Evolutionary conservation across 2,329 filamentous ascomycete species (phyloP).

Genomic region (Furcasterigmium furcatum): DNA sequence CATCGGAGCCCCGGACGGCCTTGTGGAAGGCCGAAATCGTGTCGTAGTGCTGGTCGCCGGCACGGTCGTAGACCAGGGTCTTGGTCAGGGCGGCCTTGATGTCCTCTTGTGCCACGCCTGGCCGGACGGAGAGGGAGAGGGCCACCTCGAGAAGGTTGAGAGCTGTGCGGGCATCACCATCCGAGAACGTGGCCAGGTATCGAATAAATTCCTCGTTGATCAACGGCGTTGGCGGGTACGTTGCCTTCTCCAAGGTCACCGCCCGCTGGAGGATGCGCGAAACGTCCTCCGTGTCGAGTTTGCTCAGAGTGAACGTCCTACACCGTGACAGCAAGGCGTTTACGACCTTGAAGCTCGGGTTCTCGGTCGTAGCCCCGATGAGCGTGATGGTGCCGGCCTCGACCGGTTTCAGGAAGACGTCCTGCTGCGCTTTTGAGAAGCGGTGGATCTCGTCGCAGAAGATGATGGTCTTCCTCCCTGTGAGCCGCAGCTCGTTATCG

Average conservation of each 20-base stretch:
- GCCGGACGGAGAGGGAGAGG: constrained; percentile 66
- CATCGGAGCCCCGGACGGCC: constrained; percentile 80
- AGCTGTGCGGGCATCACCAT: constrained; percentile 90
- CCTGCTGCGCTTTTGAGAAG: constrained; percentile 89
- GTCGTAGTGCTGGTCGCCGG: constrained; percentile 96
- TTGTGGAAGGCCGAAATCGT: constrained; percentile 98
- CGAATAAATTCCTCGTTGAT: constrained; percentile 73
- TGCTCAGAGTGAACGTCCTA: constrained; percentile 81
- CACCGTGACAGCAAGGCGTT: constrained; percentile 84
- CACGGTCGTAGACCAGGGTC: constrained; percentile 91
- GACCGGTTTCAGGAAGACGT: constrained; percentile 89
- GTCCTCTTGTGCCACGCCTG: constrained; percentile 66
- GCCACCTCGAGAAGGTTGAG: constrained; percentile 90
- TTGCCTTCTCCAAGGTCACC: constrained; percentile 54
- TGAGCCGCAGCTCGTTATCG: constrained; percentile 72
- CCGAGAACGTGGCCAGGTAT: constrained; percentile 83
- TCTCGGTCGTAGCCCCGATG: constrained; percentile 95
- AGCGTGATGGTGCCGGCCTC: constrained; percentile 88
- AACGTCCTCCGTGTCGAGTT: constrained; percentile 71
- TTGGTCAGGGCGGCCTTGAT: constrained; percentile 84
- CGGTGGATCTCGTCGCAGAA: constrained; percentile 98
- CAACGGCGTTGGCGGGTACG: constrained; percentile 45
- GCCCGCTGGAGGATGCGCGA: constrained; percentile 74
- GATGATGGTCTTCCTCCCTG: constrained; percentile 87
- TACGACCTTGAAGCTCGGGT: constrained; percentile 91